These are phyloP conservation scores for Melanogaster broomeanus DNA, from an alignment of 768 basidiomycete species.

Conservation along the genomic window DNA sequence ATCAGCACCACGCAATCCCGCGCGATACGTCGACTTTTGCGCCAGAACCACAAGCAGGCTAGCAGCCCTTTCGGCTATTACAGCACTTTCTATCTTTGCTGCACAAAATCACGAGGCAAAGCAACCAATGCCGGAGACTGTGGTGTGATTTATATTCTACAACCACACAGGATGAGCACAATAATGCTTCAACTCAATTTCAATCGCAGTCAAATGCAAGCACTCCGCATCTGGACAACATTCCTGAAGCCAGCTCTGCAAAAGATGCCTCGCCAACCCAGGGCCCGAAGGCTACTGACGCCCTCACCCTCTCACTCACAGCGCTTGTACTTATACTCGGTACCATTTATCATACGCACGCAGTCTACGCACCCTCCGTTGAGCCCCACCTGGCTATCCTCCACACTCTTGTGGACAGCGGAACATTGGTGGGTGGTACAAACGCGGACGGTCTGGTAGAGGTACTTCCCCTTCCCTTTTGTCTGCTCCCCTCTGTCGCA, in stretches of 20 bases:
- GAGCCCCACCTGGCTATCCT: slow-evolving; percentile 55
- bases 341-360: slow-evolving; percentile 62
- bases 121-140: slow-evolving; percentile 4
- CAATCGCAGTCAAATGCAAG: slow-evolving; percentile 16
- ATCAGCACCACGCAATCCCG: slow-evolving; percentile 13
- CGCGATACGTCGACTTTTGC: slow-evolving; percentile 6
- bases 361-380: slow-evolving; percentile 48
- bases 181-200: slow-evolving; percentile 20
- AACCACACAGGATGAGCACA: slow-evolving; percentile 25
- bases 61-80: slow-evolving; percentile 34
- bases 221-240: background rate
- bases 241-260: background rate
- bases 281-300: slow-evolving; percentile 25
- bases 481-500: slow-evolving; percentile 26
- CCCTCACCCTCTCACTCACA: slow-evolving; percentile 41
- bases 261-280: slow-evolving; percentile 5
- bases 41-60: slow-evolving; percentile 29
- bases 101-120: slow-evolving; percentile 22
- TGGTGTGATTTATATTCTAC: too few relatives aligned
- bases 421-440: slow-evolving; percentile 39
- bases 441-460: slow-evolving; percentile 41
- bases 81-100: slow-evolving; percentile 36
- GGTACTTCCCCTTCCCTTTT: slow-evolving; percentile 22
- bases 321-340: slow-evolving; percentile 65
- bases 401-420: slow-evolving; percentile 69